Percentiles rank a stretch among this genome's conserved stretches.
Evolutionary conservation across 2,329 filamentous ascomycete genomes (phyloP).

Genomic region (Fusarium ambrosium): DNA sequence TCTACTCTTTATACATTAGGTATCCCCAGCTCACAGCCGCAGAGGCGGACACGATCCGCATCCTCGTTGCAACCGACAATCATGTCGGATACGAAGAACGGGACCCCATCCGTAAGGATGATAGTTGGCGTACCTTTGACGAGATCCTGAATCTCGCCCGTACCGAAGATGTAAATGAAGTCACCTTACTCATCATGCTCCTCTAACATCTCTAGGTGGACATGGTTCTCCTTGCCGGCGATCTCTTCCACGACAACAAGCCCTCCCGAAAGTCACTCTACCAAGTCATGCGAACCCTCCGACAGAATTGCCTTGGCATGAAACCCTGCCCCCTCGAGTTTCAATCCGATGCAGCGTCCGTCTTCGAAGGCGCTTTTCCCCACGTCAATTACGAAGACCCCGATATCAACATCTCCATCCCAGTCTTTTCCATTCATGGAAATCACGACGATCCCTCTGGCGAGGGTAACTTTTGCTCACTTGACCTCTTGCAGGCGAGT

Average conservation of each 20-base stretch:
- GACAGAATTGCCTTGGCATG: conserved; percentile 93
- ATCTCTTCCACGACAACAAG: conserved; percentile 98
- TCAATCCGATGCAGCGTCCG: conserved; percentile 90
- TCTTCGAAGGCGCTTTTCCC: conserved; percentile 89
- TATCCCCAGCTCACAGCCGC: conserved; percentile 25
- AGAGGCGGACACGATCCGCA: conserved; percentile 88
- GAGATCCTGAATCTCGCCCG: conserved; percentile 93
- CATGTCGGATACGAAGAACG: conserved; percentile 98
- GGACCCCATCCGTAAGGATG: conserved; percentile 93
- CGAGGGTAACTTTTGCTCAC: conserved; percentile 89
- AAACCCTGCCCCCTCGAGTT: conserved; percentile 97
- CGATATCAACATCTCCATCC: conserved; percentile 96
- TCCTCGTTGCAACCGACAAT: conserved; percentile 94
- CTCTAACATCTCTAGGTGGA: conserved; percentile 71
- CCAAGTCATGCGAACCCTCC: conserved; percentile 94
- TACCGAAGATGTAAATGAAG: conserved; percentile 74
- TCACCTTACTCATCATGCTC: fast-evolving
- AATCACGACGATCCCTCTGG: conserved; percentile 99
- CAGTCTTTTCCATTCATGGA: conserved; percentile 97
- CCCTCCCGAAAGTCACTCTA: conserved; percentile 96
- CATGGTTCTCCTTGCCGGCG: conserved; percentile 95
- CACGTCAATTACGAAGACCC: conserved; percentile 98
- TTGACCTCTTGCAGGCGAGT: conserved; percentile 91
- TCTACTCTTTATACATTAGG: too few relatives aligned
- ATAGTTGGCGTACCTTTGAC: conserved; percentile 96